Percentiles rank a stretch among this genome's conserved stretches.
These are phyloP conservation scores for Amanita exitialis DNA, from an alignment of 768 basidiomycete genomes.

Conservation along the genomic window DNA sequence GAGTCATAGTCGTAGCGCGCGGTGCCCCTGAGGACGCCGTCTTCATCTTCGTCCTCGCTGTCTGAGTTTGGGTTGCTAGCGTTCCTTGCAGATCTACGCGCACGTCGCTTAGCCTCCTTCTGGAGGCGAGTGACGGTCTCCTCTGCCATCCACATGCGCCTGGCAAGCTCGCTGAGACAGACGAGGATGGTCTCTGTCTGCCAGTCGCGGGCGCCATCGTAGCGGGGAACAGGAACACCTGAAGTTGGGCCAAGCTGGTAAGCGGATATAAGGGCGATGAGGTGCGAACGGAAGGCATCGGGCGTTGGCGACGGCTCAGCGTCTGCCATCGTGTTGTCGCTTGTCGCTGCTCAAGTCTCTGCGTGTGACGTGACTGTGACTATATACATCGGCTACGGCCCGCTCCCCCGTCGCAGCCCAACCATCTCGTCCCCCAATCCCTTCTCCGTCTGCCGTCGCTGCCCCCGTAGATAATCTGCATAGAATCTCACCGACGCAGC, in stretches of 20 bases:
- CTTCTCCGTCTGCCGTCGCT: conserved; percentile 6
- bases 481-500: conserved; percentile 53
- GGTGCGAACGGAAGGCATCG: conserved; percentile 29
- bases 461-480: conserved; percentile 25
- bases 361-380: background rate
- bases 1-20: background rate
- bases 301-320: conserved; percentile 4
- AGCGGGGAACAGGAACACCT: conserved; percentile 38
- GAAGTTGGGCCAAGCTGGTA: conserved; percentile 46
- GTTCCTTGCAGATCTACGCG: conserved; percentile 12
- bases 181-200: conserved; percentile 49
- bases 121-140: conserved; percentile 30
- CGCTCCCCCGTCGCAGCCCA: background rate
- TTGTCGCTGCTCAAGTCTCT: background rate
- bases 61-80: background rate
- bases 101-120: conserved; percentile 17
- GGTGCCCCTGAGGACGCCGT: background rate
- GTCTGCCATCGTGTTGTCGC: conserved; percentile 12
- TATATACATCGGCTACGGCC: background rate
- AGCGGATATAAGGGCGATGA: conserved; percentile 46
- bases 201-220: conserved; percentile 45
- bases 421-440: conserved; percentile 16
- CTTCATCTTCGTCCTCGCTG: background rate
- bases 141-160: conserved; percentile 49
- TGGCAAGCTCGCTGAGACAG: conserved; percentile 37